A percentile compares a stretch with the other conserved stretches of the same genome.
phyloP scores from a whole-genome alignment of 2,329 filamentous ascomycete species.

The Cytospora piceae region DNA sequence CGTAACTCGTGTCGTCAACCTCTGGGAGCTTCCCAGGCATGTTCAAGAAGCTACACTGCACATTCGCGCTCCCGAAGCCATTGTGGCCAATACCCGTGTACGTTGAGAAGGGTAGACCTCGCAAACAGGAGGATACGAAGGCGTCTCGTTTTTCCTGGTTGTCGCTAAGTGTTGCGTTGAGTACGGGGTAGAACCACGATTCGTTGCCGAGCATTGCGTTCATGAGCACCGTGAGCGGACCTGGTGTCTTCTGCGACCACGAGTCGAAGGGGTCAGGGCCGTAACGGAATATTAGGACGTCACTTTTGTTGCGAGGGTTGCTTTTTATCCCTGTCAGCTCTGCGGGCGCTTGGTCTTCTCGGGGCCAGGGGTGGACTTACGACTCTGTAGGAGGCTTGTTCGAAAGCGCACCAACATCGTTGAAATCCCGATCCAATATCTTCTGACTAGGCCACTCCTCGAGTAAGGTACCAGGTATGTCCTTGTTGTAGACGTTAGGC shows the following conservation, averaged over 20 bases:
- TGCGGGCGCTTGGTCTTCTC: not conserved
- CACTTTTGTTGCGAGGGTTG: slow-evolving; percentile 8
- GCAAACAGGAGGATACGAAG: slow-evolving; percentile 9
- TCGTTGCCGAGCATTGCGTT: slow-evolving; percentile 21
- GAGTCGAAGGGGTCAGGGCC: slow-evolving; percentile 16
- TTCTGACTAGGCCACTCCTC: slow-evolving; percentile 17
- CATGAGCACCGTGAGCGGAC: slow-evolving; percentile 12
- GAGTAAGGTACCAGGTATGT: slow-evolving; percentile 3
- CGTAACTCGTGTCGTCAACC: not conserved
- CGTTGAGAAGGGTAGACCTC: slow-evolving; percentile 9
- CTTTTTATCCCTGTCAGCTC: not conserved
- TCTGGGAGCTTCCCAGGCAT: slow-evolving; percentile 9
- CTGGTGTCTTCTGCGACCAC: slow-evolving; percentile 12
- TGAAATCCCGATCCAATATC: slow-evolving; percentile 8
- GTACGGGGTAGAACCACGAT: slow-evolving; percentile 17
- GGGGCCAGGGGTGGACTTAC: not conserved
- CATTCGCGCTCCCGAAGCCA: slow-evolving; percentile 11
- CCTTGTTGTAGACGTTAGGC: slow-evolving; percentile 11
- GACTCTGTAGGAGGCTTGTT: slow-evolving; percentile 13
- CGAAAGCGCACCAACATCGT: slow-evolving; percentile 11
- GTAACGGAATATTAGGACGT: slow-evolving; percentile 10
- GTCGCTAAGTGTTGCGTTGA: slow-evolving; percentile 3
- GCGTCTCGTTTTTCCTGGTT: slow-evolving; percentile 6
- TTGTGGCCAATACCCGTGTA: slow-evolving; percentile 14
- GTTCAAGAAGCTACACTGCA: slow-evolving; percentile 15